These are phyloP conservation scores for Wickerhamiella australiensis DNA, from an alignment of 805 yeast species.

Conservation along the genomic window DNA sequence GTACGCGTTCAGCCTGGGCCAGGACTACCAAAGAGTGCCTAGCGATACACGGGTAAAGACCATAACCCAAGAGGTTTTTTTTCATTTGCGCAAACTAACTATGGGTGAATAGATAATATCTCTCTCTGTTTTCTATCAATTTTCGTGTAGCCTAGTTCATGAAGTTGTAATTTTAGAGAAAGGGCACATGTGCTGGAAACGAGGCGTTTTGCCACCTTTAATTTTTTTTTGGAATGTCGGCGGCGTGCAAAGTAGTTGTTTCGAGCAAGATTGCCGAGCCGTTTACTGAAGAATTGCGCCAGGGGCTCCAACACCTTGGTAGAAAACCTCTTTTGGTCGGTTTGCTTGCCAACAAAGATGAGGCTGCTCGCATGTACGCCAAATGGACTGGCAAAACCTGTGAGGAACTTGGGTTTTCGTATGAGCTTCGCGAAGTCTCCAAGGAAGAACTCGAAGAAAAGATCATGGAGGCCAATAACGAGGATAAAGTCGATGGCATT, in stretches of 20 bases:
- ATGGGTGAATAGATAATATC: neutral
- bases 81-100: neutral
- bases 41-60: neutral
- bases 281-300: slow-evolving; percentile 58
- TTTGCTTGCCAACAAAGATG: slow-evolving; percentile 81
- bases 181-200: neutral
- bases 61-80: slow-evolving; percentile 6
- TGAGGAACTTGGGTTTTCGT: slow-evolving; percentile 71
- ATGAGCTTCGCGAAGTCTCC: slow-evolving; percentile 59
- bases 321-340: slow-evolving; percentile 75
- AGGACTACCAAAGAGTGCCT: neutral
- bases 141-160: too few relatives aligned
- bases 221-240: slow-evolving; percentile 4
- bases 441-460: slow-evolving; percentile 79
- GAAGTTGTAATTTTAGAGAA: too few relatives aligned
- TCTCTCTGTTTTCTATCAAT: too few relatives aligned
- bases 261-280: slow-evolving; percentile 82
- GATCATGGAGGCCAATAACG: slow-evolving; percentile 69
- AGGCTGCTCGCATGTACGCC: slow-evolving; percentile 92
- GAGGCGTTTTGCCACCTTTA: slow-evolving; percentile 9
- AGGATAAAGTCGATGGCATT: slow-evolving; percentile 70
- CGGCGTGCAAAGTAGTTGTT: slow-evolving; percentile 49
- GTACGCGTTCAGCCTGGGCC: neutral
- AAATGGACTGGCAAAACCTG: slow-evolving; percentile 91
- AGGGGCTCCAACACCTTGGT: slow-evolving; percentile 41